Percentiles rank a stretch among this genome's conserved stretches.
These are phyloP conservation scores for Entophlyctis helioformis DNA, from an alignment of 192 early-diverging fungal species.

Conservation along the genomic window DNA sequence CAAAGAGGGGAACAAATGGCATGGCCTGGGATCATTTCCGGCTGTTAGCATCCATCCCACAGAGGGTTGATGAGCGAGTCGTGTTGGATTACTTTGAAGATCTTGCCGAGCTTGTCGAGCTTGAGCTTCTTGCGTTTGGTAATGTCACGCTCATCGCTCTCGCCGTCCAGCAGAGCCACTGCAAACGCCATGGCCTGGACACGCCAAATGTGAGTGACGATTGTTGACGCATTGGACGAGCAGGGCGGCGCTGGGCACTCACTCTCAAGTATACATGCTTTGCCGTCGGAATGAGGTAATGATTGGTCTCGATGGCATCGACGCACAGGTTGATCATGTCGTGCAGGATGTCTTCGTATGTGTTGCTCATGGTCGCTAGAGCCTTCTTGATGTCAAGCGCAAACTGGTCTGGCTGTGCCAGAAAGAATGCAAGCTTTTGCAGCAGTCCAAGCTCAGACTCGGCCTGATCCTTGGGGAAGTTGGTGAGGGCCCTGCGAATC, in stretches of 20 bases:
- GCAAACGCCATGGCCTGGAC: constrained; percentile 35
- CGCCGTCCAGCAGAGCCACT: constrained; percentile 27
- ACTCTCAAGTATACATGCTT: constrained; percentile 26
- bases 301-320: constrained; percentile 19
- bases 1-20: constrained; percentile 33
- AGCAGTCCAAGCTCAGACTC: too few relatives aligned
- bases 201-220: too few relatives aligned
- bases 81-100: constrained; percentile 36
- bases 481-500: too few relatives aligned
- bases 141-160: constrained; percentile 26
- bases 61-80: too few relatives aligned
- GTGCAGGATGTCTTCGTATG: constrained; percentile 26
- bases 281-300: constrained; percentile 13
- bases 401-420: constrained; percentile 30
- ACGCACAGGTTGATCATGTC: constrained; percentile 29
- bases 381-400: constrained; percentile 20
- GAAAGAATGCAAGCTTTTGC: constrained; percentile 25
- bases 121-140: constrained; percentile 35
- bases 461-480: too few relatives aligned
- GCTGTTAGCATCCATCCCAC: too few relatives aligned
- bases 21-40: too few relatives aligned
- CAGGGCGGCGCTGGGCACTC: too few relatives aligned
- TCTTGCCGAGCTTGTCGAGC: constrained; percentile 25
- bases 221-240: too few relatives aligned
- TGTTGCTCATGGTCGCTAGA: constrained; percentile 8